Evolutionary conservation across 371 early-diverging fungal genomes (phyloP).

Genomic region (Zychaea mexicana): DNA sequence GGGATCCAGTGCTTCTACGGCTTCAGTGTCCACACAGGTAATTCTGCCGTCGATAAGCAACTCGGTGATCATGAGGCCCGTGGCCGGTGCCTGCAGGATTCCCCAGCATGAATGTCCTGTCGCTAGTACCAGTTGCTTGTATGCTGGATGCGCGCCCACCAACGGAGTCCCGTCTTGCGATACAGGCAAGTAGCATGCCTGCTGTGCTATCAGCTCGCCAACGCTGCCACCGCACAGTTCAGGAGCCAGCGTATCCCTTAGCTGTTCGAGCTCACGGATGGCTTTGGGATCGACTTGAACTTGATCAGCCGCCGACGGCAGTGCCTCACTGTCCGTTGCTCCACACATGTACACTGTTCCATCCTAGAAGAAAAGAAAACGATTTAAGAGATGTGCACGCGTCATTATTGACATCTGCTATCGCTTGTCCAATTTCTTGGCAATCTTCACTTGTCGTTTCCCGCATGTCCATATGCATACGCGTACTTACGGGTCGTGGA

Average conservation of each 20-base stretch:
- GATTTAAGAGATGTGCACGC: no score
- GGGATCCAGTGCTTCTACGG: slow-evolving; percentile 18
- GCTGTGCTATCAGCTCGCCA: slow-evolving; percentile 24
- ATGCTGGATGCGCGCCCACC: slow-evolving; percentile 57
- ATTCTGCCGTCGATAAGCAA: slow-evolving; percentile 51
- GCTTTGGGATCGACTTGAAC: slow-evolving; percentile 35
- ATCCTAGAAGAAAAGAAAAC: slow-evolving; percentile 55
- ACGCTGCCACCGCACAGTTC: slow-evolving; percentile 19
- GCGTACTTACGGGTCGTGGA: slow-evolving; percentile 31
- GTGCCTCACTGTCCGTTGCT: slow-evolving; percentile 49
- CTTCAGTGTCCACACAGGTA: slow-evolving; percentile 30
- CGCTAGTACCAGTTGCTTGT: slow-evolving; percentile 56
- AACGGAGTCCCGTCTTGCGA: slow-evolving; percentile 57
- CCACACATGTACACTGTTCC: slow-evolving; percentile 75
- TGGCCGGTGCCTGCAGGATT: slow-evolving; percentile 69
- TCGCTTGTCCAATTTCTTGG: background rate
- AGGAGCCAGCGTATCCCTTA: slow-evolving; percentile 4
- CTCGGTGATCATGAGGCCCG: slow-evolving; percentile 69
- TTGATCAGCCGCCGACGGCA: slow-evolving; percentile 47
- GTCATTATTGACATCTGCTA: background rate
- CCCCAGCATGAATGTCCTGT: slow-evolving; percentile 79
- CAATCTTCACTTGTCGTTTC: background rate
- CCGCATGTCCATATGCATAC: no score
- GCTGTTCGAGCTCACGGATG: slow-evolving; percentile 9
- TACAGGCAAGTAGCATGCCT: slow-evolving; percentile 70